These are phyloP conservation scores for Gynandropsis gynandra DNA, from an alignment of 345 rosid genomes.

Conservation along the genomic window DNA sequence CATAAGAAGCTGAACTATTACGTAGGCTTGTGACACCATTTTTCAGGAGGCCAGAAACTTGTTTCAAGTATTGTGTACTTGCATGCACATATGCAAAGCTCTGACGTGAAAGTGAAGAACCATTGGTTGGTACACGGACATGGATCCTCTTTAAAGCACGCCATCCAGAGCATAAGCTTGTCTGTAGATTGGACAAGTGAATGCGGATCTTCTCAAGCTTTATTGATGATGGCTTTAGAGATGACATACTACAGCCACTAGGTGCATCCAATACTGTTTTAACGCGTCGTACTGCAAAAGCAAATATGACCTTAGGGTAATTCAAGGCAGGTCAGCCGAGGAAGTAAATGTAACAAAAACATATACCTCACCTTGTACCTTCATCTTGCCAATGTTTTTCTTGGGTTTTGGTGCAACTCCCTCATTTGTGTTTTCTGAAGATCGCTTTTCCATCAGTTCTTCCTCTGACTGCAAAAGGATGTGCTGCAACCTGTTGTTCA, in stretches of 20 bases:
- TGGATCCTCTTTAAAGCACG: constrained; percentile 54
- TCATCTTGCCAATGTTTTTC: constrained; percentile 84
- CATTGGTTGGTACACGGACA: constrained; percentile 53
- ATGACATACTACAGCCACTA: constrained; percentile 73
- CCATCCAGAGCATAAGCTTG: constrained; percentile 61
- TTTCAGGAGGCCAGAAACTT: constrained; percentile 90
- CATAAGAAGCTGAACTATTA: constrained; percentile 86
- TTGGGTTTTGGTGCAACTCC: constrained; percentile 66
- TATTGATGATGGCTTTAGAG: constrained; percentile 49
- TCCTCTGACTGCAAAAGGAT: constrained; percentile 92
- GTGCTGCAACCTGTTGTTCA: constrained; percentile 49
- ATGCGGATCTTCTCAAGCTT: constrained; percentile 51
- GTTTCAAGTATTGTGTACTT: constrained; percentile 81
- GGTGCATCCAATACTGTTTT: constrained; percentile 71
- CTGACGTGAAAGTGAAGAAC: constrained; percentile 83
- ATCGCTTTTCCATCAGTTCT: constrained; percentile 62
- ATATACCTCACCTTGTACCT: constrained; percentile 69
- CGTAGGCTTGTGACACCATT: constrained; percentile 85
- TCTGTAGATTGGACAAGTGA: constrained; percentile 54
- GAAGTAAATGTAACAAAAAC: constrained; percentile 8
- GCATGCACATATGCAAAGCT: constrained; percentile 93
- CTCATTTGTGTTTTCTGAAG: constrained; percentile 53
- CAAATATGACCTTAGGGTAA: constrained; percentile 6
- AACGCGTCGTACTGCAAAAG: constrained; percentile 74
- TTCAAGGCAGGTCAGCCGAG: constrained; percentile 14